phyloP scores from a whole-genome alignment of 2,329 filamentous ascomycete genomes.

The Ceratocystis eucalypticola region DNA sequence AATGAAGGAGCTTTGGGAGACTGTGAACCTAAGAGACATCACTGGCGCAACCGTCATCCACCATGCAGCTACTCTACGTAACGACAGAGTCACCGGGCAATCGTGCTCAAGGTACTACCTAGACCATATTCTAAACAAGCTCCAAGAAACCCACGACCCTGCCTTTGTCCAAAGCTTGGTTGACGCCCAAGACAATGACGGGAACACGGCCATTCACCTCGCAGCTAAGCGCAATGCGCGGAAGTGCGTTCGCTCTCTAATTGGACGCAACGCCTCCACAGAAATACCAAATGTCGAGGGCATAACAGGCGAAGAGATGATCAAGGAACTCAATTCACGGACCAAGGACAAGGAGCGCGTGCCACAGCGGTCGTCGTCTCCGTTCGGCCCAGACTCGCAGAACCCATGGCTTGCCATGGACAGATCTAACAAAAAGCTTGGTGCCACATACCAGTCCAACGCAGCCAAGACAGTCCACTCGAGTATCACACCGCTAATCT shows the following conservation, averaged over 20 bases:
- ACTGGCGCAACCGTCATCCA: conserved; percentile 83
- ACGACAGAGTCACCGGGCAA: conserved; percentile 67
- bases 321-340: conserved; percentile 58
- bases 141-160: conserved; percentile 63
- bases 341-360: conserved; percentile 47
- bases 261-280: conserved; percentile 67
- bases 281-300: conserved; percentile 73
- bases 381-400: conserved; percentile 49
- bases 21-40: conserved; percentile 65
- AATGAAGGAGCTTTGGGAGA: conserved; percentile 69
- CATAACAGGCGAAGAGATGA: conserved; percentile 71
- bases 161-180: conserved; percentile 65
- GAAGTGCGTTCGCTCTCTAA: conserved; percentile 71
- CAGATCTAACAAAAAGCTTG: conserved; percentile 29
- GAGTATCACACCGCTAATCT: conserved; percentile 53
- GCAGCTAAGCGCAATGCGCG: conserved; percentile 72
- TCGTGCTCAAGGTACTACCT: conserved; percentile 87
- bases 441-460: conserved; percentile 41
- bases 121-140: conserved; percentile 75
- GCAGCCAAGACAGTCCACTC: conserved; percentile 57
- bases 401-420: conserved; percentile 27
- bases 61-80: conserved; percentile 80
- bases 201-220: conserved; percentile 70
- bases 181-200: conserved; percentile 69
- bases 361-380: conserved; percentile 63